Percentiles rank a stretch among this genome's conserved stretches.
phyloP scores from a whole-genome alignment of 257 asterid genomes.

The Solanum ossicruentum region DNA sequence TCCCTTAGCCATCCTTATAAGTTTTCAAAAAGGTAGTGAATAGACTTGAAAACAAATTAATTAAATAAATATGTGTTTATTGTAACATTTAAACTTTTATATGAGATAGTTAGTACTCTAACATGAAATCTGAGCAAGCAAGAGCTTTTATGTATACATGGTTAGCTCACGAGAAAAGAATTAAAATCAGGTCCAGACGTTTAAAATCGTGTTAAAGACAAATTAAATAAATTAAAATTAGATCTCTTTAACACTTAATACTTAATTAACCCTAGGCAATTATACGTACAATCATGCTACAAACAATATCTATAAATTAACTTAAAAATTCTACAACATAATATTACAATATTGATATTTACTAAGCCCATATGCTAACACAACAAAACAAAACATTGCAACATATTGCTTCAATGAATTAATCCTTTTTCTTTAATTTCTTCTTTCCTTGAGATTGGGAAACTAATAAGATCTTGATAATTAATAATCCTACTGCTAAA shows the following conservation, averaged over 20 bases:
- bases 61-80: neutral
- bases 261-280: neutral
- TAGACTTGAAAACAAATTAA: neutral
- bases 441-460: no score
- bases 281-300: neutral
- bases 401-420: no score
- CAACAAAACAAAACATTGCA: no score
- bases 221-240: neutral
- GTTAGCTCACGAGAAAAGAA: neutral
- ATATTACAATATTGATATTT: neutral
- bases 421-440: no score
- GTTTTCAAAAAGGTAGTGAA: neutral
- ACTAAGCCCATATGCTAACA: no score
- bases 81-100: neutral
- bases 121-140: neutral
- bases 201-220: neutral
- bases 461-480: neutral
- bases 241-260: no score
- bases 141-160: neutral
- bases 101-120: neutral
- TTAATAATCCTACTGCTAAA: neutral
- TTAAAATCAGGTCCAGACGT: neutral
- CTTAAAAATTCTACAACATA: neutral
- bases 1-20: neutral
- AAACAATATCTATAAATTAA: neutral